A percentile compares a stretch with the other conserved stretches of the same genome.
These are phyloP conservation scores for Acanthamoeba culbertsoni DNA, from an alignment of 208 protist species.

Conservation along the genomic window DNA sequence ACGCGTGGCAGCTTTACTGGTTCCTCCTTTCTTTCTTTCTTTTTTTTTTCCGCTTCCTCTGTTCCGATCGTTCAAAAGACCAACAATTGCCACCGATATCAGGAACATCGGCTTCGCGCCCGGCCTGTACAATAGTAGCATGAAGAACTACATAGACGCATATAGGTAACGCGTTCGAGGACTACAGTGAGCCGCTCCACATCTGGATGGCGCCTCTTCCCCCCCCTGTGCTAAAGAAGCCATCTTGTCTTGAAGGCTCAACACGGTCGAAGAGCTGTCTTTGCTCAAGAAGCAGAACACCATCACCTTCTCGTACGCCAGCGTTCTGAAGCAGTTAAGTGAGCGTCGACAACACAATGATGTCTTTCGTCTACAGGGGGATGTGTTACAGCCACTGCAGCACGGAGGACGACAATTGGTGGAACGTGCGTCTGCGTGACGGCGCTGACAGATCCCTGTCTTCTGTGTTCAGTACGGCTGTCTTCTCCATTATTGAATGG, in stretches of 20 bases:
- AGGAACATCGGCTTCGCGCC: conserved; percentile 34
- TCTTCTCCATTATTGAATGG: background rate
- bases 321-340: background rate
- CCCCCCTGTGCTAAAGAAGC: background rate
- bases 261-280: background rate
- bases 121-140: conserved; percentile 14
- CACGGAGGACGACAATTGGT: background rate
- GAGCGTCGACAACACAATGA: background rate
- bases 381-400: conserved; percentile 41
- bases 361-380: background rate
- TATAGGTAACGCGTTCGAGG: background rate
- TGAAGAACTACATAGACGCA: background rate
- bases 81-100: background rate
- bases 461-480: background rate
- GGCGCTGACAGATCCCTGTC: background rate
- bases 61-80: background rate
- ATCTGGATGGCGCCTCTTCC: background rate
- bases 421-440: background rate
- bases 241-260: background rate
- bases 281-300: background rate
- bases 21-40: background rate
- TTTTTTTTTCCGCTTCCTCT: background rate
- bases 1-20: conserved; percentile 28
- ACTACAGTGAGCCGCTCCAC: background rate
- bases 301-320: background rate